These are phyloP conservation scores for Xylariaceae sp. DNA, from an alignment of 2,329 filamentous ascomycete genomes.

Conservation along the genomic window DNA sequence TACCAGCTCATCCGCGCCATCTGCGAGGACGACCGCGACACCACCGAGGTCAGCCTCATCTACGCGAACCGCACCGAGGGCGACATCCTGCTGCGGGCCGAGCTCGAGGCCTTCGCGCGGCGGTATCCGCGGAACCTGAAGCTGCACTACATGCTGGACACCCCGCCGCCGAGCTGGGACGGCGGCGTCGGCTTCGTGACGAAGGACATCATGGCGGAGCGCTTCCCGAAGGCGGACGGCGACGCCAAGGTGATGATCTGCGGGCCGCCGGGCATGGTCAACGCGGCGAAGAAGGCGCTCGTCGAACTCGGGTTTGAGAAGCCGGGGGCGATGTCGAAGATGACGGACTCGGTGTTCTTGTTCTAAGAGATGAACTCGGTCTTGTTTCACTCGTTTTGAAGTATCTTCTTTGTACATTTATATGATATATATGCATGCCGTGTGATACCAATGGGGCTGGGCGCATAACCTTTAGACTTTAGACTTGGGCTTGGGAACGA, in stretches of 20 bases:
- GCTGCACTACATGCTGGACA: conserved; percentile 51
- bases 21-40: conserved; percentile 55
- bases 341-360: conserved; percentile 49
- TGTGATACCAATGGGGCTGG: too few relatives aligned
- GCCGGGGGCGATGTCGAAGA: conserved; percentile 45
- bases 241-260: conserved; percentile 55
- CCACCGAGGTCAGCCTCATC: conserved; percentile 51
- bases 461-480: too few relatives aligned
- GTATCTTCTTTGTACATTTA: too few relatives aligned
- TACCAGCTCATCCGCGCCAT: conserved; percentile 61
- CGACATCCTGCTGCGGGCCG: conserved; percentile 54
- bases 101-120: conserved; percentile 51
- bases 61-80: conserved; percentile 56
- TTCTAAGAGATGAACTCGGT: conserved; percentile 10
- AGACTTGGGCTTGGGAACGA: too few relatives aligned
- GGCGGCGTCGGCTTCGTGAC: conserved; percentile 48
- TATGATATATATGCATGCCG: too few relatives aligned
- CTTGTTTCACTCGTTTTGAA: too few relatives aligned
- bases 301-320: conserved; percentile 45
- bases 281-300: conserved; percentile 49
- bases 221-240: conserved; percentile 39
- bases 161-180: conserved; percentile 42
- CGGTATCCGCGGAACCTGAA: conserved; percentile 50
- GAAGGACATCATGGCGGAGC: conserved; percentile 43
- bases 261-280: conserved; percentile 58